These are phyloP conservation scores for Cicer cuneatum DNA, from an alignment of 306 rosid species.

Conservation along the genomic window DNA sequence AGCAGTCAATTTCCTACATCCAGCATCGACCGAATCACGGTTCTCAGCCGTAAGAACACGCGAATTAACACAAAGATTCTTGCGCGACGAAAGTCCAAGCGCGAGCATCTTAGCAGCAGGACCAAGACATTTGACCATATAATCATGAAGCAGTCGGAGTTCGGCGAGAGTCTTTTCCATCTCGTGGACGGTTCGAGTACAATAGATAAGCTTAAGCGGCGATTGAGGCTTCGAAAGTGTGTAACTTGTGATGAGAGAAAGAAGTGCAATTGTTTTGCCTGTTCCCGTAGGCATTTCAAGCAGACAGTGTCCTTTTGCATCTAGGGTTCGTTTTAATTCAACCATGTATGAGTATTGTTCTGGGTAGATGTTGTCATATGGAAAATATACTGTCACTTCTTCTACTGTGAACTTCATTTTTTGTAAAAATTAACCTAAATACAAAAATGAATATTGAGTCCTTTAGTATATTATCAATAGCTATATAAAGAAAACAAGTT, in stretches of 20 bases:
- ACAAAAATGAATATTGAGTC: too few relatives aligned
- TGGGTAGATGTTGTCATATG: constrained; percentile 90
- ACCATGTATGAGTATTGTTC: constrained; percentile 91
- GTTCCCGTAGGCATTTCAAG: constrained; percentile 96
- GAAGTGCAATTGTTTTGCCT: constrained; percentile 86
- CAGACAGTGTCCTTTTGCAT: constrained; percentile 88
- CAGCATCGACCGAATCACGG: constrained; percentile 91
- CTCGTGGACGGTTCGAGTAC: constrained; percentile 96
- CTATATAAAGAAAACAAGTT: too few relatives aligned
- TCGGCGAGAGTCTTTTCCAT: constrained; percentile 97
- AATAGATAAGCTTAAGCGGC: constrained; percentile 83
- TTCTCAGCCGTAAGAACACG: constrained; percentile 65
- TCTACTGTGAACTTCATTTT: constrained; percentile 81
- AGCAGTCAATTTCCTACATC: constrained; percentile 81
- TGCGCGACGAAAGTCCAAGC: constrained; percentile 77
- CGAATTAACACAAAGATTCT: constrained; percentile 77
- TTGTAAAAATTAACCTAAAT: too few relatives aligned
- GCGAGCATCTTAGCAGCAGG: constrained; percentile 74
- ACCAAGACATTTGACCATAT: constrained; percentile 68
- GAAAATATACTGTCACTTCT: constrained; percentile 83
- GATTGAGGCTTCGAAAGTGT: constrained; percentile 72
- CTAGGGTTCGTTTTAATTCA: constrained; percentile 84
- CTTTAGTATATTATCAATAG: too few relatives aligned
- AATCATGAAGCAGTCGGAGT: constrained; percentile 72
- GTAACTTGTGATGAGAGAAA: constrained; percentile 86